Base-by-base conservation (phyloP, 495 filamentous ascomycete genomes). In the Penicillium ucsense region DNA sequence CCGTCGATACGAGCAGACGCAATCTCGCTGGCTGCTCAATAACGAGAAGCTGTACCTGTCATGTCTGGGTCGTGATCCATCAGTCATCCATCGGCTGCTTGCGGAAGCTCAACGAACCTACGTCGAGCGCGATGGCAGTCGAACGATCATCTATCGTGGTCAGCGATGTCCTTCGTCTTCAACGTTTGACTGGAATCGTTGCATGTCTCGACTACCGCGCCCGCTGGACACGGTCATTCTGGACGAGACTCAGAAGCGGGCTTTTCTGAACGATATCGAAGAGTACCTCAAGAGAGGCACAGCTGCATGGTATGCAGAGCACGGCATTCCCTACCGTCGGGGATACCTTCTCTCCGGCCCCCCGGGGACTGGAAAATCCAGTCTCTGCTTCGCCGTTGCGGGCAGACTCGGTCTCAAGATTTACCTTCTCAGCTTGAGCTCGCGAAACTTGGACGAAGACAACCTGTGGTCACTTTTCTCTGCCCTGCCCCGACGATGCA, bases 181-280 rank as follows among this genome's bases (percentile, higher is more conserved):
- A 2, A 58, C 73, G 2, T 67, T 68, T 50, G 64, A 59, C 48
- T 92, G 87, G 87, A 56, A 68, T 28, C 74, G 78, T 48, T 82
- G 83, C 27, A 82, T 84, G 47, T 75, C 78, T 34, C 65, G 86
- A n/a, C 79, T 85, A 0, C 82, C 84, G 1, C 70, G 89, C 28
- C 84, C 90, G 3, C 80, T 96, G 69, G 76, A 78, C 3, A 95
- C 90, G 0, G 90, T 95, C 0, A 82, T 92, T 3, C 69, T 96
- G 10, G 90, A 94, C 49, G 72, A 77, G 28, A 60, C 70, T 32
- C 79, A 88, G 62, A 96, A 95, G 67, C 61, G 79, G 7, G 73
- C 70, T 29, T 75, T 95, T 12, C 63, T 94, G 31, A 64, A 72
- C 10, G 91, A 96, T 62, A 86, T 95, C 61, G 88, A 89, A 63